Base-by-base conservation (phyloP, 768 basidiomycete species). In the Tulasnella sp. region DNA sequence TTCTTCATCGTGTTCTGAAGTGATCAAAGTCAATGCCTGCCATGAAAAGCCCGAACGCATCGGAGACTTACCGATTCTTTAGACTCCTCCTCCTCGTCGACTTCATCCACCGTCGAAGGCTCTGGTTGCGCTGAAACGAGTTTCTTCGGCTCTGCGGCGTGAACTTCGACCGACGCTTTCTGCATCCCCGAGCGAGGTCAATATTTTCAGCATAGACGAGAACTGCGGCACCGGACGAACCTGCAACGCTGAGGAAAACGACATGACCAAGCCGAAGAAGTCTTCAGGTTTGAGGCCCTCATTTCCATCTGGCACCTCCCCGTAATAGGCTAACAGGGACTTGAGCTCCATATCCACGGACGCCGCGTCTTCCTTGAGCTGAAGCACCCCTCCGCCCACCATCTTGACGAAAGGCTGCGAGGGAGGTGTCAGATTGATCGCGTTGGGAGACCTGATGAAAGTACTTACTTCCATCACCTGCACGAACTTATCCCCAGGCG, bases 221-320 rank as follows among this genome's bases (percentile, higher is more conserved):
- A 29, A 29, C 22, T 67, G 22, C 74, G 42, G 45, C 22, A 11
- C 17, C 49, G 6, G 12, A 80, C 84, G 72, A 78, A 90, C 91
- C 87, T 90, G 89, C 25, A 96, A 84, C 0, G 88, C 88, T 0
- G 88, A 88, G 0, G 91, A 91, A 82, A 95, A 94, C 0, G 90
- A 87, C n/a, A 88, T 85, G 67, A 95, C 86, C 74, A 90, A 83
- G 0, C 86, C 88, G 79, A 97, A 96, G 81, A 97, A 90, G 78
- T 93, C 91, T 81, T 96, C 96, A 0, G 92, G 88, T 80, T 91
- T 93, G 2, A 87, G 86, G 0, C 89, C 85, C 19, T 93, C 89
- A 0, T 88, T 85, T 4, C 88, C 84, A 71, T 89, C 87, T 1
- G 89, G 87, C 73, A 86, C 86, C 81, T 97, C 94, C 6, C 94